Base-by-base conservation (phyloP, 495 filamentous ascomycete species). In the Cairneyella variabilis region DNA sequence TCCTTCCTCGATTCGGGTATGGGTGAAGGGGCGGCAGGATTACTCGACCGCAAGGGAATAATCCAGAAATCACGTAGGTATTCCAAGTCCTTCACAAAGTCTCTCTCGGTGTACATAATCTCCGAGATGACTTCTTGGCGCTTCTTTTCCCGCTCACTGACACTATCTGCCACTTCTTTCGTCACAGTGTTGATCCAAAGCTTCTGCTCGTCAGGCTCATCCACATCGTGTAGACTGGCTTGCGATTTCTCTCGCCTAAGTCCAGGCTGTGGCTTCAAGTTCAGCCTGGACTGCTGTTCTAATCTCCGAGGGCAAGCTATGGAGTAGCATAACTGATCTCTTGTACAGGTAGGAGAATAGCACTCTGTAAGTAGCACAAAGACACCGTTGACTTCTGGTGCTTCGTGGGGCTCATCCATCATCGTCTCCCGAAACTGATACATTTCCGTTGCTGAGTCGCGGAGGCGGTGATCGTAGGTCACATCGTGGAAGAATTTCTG, bases 401-500 rank as follows among this genome's bases (percentile, higher is more conserved):
- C 84, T 36, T 88, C 83, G 38, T 82, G 76, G 6, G 80, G 73
- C 43, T 97, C 92, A 57, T 97, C 92, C 65, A 89, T 82, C 62
- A 97, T 76, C 9, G 88, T 95, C 67, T 97, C 92, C 53, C 88
- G 84, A 69, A 99, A 99, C 65, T 97, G 91, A 68, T 97, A 99
- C 58, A 99, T 85, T 66, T 99, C 95, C 38, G 80, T 82, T 10
- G 82, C 74, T 6, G 91, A 92, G 71, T 99, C 95, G 61, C 95
- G 84, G 50, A 99, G 73, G 42, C 95, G 83, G 66, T 99, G 95
- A 56, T 96, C 91, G 68, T 99, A 99, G 3, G 91, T 96, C 36
- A 97, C 95, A 79, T 99, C 95, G 68, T 97, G 95, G 66, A 99
- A 99, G 69, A 97, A 97, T 68, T 97, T 99, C 69, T 99, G 95